phyloP scores from a whole-genome alignment of 768 basidiomycete species.

The Tulasnella sp. region DNA sequence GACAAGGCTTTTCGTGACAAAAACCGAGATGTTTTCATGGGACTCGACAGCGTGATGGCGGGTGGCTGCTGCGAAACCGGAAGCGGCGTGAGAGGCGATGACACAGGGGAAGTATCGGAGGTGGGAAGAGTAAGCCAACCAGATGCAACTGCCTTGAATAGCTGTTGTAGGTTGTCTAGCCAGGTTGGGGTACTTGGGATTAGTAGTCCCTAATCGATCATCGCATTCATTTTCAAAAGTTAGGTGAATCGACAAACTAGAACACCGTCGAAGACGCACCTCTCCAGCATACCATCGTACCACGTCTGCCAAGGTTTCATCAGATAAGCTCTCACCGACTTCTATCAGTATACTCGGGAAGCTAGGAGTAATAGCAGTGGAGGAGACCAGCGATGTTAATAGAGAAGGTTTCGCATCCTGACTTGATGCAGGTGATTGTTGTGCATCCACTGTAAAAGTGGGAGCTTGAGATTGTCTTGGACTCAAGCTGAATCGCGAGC shows the following conservation, averaged over 20 bases:
- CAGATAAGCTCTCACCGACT: conserved; percentile 9
- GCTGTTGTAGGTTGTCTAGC: neutral
- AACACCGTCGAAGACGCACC: neutral
- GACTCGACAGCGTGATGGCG: neutral
- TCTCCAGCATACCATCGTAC: conserved; percentile 5
- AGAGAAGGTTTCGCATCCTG: too few species aligned
- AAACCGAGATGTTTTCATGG: neutral
- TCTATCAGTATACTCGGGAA: conserved; percentile 10
- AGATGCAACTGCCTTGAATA: conserved; percentile 11
- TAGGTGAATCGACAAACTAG: too few species aligned
- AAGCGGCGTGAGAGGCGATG: neutral
- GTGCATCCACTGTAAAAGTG: neutral
- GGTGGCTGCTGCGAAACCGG: too few species aligned
- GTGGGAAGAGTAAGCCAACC: too few species aligned
- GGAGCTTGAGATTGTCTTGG: neutral
- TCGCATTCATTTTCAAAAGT: too few species aligned
- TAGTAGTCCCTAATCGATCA: conserved; percentile 1
- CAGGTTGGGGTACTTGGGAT: conserved; percentile 10
- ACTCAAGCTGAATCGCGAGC: conserved; percentile 2
- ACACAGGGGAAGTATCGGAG: neutral
- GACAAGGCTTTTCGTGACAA: conserved; percentile 14
- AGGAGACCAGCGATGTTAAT: too few species aligned
- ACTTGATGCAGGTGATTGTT: conserved; percentile 3
- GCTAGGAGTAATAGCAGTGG: conserved; percentile 7
- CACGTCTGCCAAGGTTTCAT: conserved; percentile 10